Evolutionary conservation across 2,329 filamentous ascomycete genomes (phyloP).

Genomic region (Rutstroemia sydowiana): DNA sequence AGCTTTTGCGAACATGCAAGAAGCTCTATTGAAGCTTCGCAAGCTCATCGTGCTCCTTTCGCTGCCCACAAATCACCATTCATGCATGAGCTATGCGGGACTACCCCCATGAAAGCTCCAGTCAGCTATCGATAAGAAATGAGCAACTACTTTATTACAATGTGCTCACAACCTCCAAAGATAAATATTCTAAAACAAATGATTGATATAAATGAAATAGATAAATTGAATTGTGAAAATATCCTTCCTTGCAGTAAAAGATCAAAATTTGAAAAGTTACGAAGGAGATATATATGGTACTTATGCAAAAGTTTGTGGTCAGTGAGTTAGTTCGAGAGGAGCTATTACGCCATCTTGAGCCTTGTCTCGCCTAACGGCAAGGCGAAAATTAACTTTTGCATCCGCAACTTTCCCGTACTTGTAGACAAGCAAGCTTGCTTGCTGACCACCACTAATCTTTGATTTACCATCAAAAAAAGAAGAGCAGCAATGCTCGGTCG

Average conservation of each 20-base stretch:
- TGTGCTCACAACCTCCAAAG: background rate
- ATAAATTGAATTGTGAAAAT: too few relatives aligned
- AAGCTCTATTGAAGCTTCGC: conserved; percentile 23
- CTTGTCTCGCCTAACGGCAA: conserved; percentile 10
- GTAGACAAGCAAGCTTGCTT: conserved; percentile 5
- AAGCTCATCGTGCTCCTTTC: conserved; percentile 24
- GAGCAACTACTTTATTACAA: background rate
- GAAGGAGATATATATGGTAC: background rate
- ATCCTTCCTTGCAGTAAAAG: too few relatives aligned
- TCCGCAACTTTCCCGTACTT: conserved; percentile 4
- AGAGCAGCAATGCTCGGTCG: conserved; percentile 27
- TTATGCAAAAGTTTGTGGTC: background rate
- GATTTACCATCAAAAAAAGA: conserved; percentile 6
- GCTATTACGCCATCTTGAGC: conserved; percentile 10
- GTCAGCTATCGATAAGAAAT: conserved; percentile 11
- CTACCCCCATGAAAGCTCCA: conserved; percentile 7
- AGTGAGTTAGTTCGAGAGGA: conserved; percentile 2
- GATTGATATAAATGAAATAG: too few relatives aligned
- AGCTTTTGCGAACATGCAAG: conserved; percentile 24
- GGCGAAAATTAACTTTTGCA: conserved; percentile 8
- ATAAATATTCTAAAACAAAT: background rate
- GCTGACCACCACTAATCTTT: background rate
- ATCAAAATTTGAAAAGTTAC: background rate
- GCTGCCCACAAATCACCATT: conserved; percentile 14
- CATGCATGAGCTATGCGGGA: conserved; percentile 8